These are phyloP conservation scores for Talaromyces sp. DNA, from an alignment of 2,329 filamentous ascomycete species.

Conservation along the genomic window DNA sequence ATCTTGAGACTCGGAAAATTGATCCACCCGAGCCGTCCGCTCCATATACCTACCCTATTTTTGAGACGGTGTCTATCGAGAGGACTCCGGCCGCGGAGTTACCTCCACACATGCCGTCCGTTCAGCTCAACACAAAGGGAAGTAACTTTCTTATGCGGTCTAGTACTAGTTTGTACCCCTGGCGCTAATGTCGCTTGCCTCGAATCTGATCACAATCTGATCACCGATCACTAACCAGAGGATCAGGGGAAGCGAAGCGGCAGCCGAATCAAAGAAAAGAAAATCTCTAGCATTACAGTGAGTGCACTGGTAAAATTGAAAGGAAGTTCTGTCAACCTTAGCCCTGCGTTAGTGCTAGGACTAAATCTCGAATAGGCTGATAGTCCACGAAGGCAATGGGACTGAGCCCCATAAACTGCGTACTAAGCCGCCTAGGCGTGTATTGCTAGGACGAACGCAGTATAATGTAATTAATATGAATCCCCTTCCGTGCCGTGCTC, in stretches of 20 bases:
- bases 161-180: neutral
- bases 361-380: neutral
- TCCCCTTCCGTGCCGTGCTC: neutral
- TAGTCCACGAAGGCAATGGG: neutral
- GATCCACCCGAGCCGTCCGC: neutral
- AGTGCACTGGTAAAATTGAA: neutral
- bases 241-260: neutral
- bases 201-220: neutral
- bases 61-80: no score
- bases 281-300: neutral
- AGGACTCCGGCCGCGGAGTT: neutral
- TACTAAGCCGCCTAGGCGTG: neutral
- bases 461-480: neutral
- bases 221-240: neutral
- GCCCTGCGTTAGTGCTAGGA: conserved; percentile 9
- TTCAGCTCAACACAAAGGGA: neutral
- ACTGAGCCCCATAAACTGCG: neutral
- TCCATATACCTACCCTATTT: no score
- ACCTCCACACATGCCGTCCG: neutral
- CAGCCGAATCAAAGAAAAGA: neutral
- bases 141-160: neutral
- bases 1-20: neutral
- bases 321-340: conserved; percentile 10
- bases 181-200: neutral
- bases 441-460: neutral